phyloP scores from a whole-genome alignment of 805 yeast genomes.

The Kodamaea sagamina region DNA sequence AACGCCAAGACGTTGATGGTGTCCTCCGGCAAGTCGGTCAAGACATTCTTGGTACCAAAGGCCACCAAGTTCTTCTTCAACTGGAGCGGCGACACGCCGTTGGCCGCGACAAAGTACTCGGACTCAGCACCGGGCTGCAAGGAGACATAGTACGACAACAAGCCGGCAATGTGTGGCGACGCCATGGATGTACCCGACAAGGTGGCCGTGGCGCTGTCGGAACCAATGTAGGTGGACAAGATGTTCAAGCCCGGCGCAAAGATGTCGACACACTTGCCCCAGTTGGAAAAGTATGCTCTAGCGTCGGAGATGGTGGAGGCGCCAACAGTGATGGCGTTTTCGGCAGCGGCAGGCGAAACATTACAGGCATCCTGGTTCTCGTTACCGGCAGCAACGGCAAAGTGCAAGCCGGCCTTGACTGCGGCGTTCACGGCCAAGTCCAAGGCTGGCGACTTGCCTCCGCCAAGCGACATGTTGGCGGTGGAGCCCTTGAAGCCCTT shows the following conservation, averaged over 20 bases:
- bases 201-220: conserved; percentile 49
- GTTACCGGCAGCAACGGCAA: conserved; percentile 67
- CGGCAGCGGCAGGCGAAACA: conserved; percentile 63
- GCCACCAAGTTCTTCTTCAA: conserved; percentile 54
- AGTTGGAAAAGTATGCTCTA: conserved; percentile 55
- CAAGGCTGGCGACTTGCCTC: conserved; percentile 56
- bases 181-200: conserved; percentile 69
- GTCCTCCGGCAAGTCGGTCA: conserved; percentile 46
- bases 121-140: conserved; percentile 55
- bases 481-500: conserved; percentile 59
- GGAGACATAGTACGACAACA: conserved; percentile 56
- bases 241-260: conserved; percentile 60
- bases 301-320: conserved; percentile 48
- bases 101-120: conserved; percentile 43
- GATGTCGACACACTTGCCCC: conserved; percentile 54
- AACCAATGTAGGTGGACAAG: conserved; percentile 56
- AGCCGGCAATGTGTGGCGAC: conserved; percentile 59
- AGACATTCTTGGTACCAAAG: conserved; percentile 50
- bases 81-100: conserved; percentile 52
- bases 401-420: conserved; percentile 54
- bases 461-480: conserved; percentile 65
- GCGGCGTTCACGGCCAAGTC: conserved; percentile 63
- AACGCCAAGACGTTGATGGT: conserved; percentile 60
- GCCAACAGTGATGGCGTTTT: conserved; percentile 54
- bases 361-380: conserved; percentile 62